Percentiles rank a stretch among this genome's conserved stretches.
Evolutionary conservation across 768 basidiomycete species (phyloP).

Genomic region (Pleurotus platypus): DNA sequence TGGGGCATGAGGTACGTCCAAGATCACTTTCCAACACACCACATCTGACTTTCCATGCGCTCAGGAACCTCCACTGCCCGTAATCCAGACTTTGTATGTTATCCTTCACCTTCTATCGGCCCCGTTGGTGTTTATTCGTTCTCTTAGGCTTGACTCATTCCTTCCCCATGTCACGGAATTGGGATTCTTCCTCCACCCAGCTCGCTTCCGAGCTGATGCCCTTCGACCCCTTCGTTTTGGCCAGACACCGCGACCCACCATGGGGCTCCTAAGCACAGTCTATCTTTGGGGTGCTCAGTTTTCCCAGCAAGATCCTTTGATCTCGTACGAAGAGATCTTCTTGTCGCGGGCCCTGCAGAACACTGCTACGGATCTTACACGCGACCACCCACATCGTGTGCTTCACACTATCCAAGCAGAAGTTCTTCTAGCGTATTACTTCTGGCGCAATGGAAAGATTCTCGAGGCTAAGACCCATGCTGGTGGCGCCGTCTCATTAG

Average conservation of each 20-base stretch:
- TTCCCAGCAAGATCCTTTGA: constrained; percentile 34
- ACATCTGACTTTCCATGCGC: constrained; percentile 7
- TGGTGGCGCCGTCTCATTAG: constrained; percentile 49
- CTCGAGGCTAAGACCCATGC: constrained; percentile 60
- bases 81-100: constrained; percentile 35
- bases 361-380: constrained; percentile 41
- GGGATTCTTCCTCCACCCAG: constrained; percentile 60
- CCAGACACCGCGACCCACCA: constrained; percentile 42
- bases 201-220: constrained; percentile 43
- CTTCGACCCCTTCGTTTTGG: constrained; percentile 48
- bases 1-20: constrained; percentile 35
- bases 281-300: constrained; percentile 54
- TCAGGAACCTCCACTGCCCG: constrained; percentile 36
- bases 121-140: background rate
- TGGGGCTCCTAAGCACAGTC: constrained; percentile 44
- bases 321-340: constrained; percentile 41
- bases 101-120: constrained; percentile 9
- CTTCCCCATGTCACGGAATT: constrained; percentile 53
- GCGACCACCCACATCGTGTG: constrained; percentile 45
- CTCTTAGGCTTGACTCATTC: constrained; percentile 52
- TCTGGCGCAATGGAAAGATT: constrained; percentile 54
- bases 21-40: background rate
- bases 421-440: constrained; percentile 62
- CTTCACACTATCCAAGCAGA: constrained; percentile 59
- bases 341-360: constrained; percentile 47